phyloP scores from a whole-genome alignment of 139 green algal genomes.

The Desmodesmus armatus region DNA sequence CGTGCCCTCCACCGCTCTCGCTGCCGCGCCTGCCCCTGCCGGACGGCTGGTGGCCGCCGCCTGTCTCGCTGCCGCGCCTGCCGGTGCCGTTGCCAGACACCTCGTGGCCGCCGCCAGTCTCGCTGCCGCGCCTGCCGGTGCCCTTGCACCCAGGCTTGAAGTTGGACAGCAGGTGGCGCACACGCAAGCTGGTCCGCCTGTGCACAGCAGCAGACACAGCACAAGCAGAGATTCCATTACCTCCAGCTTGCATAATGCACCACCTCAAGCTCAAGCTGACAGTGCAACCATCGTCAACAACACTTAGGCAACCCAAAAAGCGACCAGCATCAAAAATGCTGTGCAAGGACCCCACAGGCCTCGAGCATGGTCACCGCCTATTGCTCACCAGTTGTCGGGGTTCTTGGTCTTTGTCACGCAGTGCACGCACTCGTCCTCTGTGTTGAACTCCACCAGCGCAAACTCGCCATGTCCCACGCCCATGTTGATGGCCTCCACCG shows the following conservation, averaged over 20 bases:
- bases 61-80: not conserved
- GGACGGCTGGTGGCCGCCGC: not conserved
- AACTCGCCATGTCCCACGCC: conserved; percentile 12
- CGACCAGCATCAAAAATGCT: not conserved
- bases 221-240: not conserved
- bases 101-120: no score
- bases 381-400: conserved; percentile 50
- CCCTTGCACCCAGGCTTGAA: conserved; percentile 30
- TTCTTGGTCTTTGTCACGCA: conserved; percentile 47
- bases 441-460: conserved; percentile 62
- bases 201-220: not conserved
- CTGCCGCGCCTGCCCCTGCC: conserved; percentile 6
- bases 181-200: conserved; percentile 46
- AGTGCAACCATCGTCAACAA: not conserved
- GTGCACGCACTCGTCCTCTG: conserved; percentile 50
- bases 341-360: no score
- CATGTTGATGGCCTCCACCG: conserved; percentile 18
- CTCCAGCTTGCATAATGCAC: no score
- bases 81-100: not conserved
- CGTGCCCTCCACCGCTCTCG: not conserved
- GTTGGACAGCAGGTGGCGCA: conserved; percentile 42
- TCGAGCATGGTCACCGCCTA: no score
- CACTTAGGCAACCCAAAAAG: not conserved
- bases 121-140: not conserved
- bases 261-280: no score